phyloP scores from a whole-genome alignment of 176 grass and related monocot genomes.

The Poa annua region DNA sequence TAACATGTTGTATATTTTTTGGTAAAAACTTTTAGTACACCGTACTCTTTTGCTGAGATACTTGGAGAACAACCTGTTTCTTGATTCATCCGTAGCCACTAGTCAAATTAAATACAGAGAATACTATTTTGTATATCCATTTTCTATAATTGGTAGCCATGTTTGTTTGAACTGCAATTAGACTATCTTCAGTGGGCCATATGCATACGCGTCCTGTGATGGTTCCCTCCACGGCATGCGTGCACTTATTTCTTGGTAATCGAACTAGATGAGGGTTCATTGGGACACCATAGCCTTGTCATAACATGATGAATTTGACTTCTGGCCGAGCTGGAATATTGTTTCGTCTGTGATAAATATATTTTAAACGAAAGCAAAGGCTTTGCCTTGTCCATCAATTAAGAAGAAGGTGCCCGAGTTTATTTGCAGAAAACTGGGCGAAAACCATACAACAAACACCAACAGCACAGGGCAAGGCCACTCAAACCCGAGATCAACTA shows the following conservation, averaged over 20 bases:
- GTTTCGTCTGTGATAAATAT: not conserved
- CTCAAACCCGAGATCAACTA: too few species aligned
- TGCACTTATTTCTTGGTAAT: not conserved
- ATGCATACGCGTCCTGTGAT: not conserved
- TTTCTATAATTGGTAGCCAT: not conserved
- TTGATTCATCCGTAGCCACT: constrained; percentile 4
- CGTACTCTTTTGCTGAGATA: not conserved
- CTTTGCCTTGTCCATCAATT: too few species aligned
- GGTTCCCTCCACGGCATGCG: not conserved
- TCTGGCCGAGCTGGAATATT: not conserved
- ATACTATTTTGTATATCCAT: constrained; percentile 4
- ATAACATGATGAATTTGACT: not conserved
- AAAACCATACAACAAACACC: too few species aligned
- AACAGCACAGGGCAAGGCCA: too few species aligned
- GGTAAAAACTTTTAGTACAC: not conserved
- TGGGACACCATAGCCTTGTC: not conserved
- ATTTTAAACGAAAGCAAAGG: too few species aligned
- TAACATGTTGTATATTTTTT: not conserved
- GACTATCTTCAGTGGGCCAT: not conserved
- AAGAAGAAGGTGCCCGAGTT: too few species aligned
- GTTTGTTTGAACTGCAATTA: not conserved
- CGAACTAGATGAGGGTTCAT: not conserved
- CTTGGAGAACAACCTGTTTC: constrained; percentile 6
- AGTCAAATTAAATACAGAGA: not conserved
- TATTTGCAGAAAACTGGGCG: too few species aligned